These are phyloP conservation scores for Globisporangium viniferum DNA, from an alignment of 352 stramenopile species.

Conservation along the genomic window DNA sequence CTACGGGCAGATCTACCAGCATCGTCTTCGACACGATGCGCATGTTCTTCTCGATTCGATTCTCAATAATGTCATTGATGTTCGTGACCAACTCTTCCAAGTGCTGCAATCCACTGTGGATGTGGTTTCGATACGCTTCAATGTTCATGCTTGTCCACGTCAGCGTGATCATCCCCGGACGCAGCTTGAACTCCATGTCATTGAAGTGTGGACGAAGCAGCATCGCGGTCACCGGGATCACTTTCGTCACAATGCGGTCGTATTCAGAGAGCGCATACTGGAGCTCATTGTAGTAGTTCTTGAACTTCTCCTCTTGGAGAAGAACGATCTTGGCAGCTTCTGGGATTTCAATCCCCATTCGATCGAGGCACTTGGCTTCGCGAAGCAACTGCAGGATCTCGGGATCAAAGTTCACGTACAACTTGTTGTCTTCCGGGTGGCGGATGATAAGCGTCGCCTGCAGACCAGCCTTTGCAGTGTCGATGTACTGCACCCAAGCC, in stretches of 20 bases:
- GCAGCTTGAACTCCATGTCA: constrained; percentile 99
- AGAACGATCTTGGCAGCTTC: constrained; percentile 98
- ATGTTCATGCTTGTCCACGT: constrained; percentile 99
- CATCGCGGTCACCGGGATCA: constrained; percentile 97
- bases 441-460: constrained; percentile 98
- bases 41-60: constrained; percentile 99
- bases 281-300: constrained; percentile 98
- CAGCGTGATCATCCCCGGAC: constrained; percentile 98
- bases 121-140: constrained; percentile 95
- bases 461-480: constrained; percentile 96
- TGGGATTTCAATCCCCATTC: constrained; percentile 98
- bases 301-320: constrained; percentile 98
- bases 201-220: constrained; percentile 96
- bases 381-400: constrained; percentile 98
- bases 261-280: constrained; percentile 97
- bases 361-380: constrained; percentile 97
- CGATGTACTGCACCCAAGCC: constrained; percentile 97
- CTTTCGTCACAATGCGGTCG: constrained; percentile 95
- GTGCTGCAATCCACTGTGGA: constrained; percentile 91
- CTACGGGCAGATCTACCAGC: constrained; percentile 95
- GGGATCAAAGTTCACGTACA: constrained; percentile 99
- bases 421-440: constrained; percentile 97
- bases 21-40: constrained; percentile 97
- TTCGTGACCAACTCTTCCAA: constrained; percentile 97
- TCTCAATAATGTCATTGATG: constrained; percentile 99